Conservation (phyloP, 805 yeast species). For the Suhomyces xylopsoci region DNA sequence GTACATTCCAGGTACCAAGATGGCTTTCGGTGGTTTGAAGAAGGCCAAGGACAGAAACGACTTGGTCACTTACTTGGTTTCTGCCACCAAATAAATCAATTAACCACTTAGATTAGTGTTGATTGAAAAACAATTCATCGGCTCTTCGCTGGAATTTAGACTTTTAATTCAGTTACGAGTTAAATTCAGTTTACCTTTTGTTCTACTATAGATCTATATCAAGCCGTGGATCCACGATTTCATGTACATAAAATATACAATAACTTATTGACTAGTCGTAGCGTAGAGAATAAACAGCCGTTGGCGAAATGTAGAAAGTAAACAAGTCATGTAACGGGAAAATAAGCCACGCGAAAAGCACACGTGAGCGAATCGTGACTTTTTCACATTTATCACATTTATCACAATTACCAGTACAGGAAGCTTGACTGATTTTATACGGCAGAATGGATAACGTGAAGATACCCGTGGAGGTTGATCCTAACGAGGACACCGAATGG, state of each 20-base stretch:
- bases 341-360: neutral
- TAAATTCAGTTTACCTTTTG: neutral
- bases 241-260: neutral
- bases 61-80: conserved; percentile 77
- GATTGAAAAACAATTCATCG: neutral
- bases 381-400: neutral
- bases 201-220: neutral
- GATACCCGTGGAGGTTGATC: conserved; percentile 85
- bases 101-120: neutral
- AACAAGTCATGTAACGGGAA: neutral
- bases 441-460: conserved; percentile 24
- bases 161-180: neutral
- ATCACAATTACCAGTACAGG: no score
- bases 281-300: neutral
- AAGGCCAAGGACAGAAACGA: conserved; percentile 99
- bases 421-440: neutral
- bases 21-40: conserved; percentile 99
- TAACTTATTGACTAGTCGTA: neutral
- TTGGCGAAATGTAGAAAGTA: neutral
- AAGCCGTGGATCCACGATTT: neutral
- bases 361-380: neutral
- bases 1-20: conserved; percentile 99
- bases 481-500: conserved; percentile 98
- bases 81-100: conserved; percentile 37
- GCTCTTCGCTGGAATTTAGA: neutral